Evolutionary conservation across 768 basidiomycete species (phyloP).

Genomic region (Boletus coccyginus): DNA sequence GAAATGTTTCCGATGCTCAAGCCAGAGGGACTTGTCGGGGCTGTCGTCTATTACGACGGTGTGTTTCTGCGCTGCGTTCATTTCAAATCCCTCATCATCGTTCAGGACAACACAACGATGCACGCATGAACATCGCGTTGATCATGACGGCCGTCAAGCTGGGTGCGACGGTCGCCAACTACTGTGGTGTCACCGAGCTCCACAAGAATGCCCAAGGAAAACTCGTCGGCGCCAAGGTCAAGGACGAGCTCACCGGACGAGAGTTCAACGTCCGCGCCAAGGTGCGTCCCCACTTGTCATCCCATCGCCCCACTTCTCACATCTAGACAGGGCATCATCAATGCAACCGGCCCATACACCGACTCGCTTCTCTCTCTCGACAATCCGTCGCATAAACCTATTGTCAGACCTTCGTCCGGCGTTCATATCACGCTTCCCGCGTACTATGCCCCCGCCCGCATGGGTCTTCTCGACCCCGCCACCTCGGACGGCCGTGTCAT

Average conservation of each 20-base stretch:
- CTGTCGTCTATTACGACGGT: constrained; percentile 98
- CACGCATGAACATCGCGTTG: constrained; percentile 96
- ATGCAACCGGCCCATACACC: constrained; percentile 94
- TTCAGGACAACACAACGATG: constrained; percentile 94
- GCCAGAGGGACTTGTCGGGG: constrained; percentile 85
- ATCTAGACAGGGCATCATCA: constrained; percentile 72
- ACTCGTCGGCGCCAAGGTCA: constrained; percentile 69
- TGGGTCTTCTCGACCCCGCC: constrained; percentile 94
- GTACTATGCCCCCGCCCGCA: constrained; percentile 92
- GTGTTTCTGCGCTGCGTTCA: constrained; percentile 13
- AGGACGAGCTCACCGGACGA: constrained; percentile 80
- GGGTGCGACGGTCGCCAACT: constrained; percentile 86
- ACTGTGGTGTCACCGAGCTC: constrained; percentile 79
- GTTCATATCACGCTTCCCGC: constrained; percentile 96
- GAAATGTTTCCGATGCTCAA: constrained; percentile 98
- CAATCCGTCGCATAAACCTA: constrained; percentile 71
- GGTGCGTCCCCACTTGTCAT: constrained; percentile 34
- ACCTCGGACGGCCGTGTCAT: constrained; percentile 97
- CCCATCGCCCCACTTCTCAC: neutral
- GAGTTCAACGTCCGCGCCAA: constrained; percentile 82
- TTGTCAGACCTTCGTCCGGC: constrained; percentile 90
- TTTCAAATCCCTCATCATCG: neutral
- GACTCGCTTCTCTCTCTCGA: constrained; percentile 85
- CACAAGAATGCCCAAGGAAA: constrained; percentile 66
- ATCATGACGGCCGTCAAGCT: constrained; percentile 93